Percentiles rank a stretch among this genome's conserved stretches.
Evolutionary conservation across 176 grass and related monocot species (phyloP).

Genomic region (Stipa capillata): DNA sequence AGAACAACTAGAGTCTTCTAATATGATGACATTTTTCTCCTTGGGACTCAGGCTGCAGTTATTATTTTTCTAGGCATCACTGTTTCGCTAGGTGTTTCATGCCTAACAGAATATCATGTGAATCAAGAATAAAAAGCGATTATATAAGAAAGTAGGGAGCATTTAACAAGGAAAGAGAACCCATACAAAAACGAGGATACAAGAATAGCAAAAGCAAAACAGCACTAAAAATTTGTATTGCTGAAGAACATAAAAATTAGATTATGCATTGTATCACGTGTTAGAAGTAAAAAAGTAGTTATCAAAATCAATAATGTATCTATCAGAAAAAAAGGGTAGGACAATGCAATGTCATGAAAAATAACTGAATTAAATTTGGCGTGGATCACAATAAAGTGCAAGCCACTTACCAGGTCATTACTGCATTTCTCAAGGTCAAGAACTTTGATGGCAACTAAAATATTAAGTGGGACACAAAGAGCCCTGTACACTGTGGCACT

Average conservation of each 20-base stretch:
- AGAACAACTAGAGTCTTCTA: not conserved
- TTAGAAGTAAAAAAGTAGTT: not conserved
- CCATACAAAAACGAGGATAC: not conserved
- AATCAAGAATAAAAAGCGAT: not conserved
- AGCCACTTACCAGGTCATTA: conserved; percentile 70
- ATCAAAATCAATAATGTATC: not conserved
- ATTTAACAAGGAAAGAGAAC: not conserved
- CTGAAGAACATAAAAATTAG: not conserved
- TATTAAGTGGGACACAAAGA: conserved; percentile 70
- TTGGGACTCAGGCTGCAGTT: not conserved
- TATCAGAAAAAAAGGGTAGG: not conserved
- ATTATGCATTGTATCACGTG: not conserved
- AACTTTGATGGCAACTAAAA: conserved; percentile 90
- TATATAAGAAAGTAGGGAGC: not conserved
- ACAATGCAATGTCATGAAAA: not conserved
- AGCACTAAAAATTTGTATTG: not conserved
- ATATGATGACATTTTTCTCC: not conserved
- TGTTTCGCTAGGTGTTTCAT: not conserved
- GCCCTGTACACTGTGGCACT: conserved; percentile 90
- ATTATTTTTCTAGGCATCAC: not conserved
- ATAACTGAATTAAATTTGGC: not conserved
- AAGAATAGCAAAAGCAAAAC: not conserved
- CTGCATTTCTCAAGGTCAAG: conserved; percentile 96
- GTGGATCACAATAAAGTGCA: not conserved
- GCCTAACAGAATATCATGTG: not conserved